phyloP scores from a whole-genome alignment of 768 basidiomycete genomes.

The Heimioporus sp. region DNA sequence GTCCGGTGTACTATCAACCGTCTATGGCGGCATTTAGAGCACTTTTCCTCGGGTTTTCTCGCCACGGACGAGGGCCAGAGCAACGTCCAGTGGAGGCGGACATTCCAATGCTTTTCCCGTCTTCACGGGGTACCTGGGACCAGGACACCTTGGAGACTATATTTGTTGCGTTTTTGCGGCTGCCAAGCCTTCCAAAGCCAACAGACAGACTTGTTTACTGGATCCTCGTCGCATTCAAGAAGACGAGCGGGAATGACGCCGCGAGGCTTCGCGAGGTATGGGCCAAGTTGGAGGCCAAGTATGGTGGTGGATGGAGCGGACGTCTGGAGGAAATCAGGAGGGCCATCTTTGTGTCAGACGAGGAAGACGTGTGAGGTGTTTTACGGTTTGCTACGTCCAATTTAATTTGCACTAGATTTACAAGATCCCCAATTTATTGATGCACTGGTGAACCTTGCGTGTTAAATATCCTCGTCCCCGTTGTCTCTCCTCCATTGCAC shows the following conservation, averaged over 20 bases:
- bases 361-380: background rate
- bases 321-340: conserved; percentile 43
- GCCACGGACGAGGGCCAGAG: conserved; percentile 43
- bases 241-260: conserved; percentile 52
- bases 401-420: conserved; percentile 11
- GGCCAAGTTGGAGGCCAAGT: conserved; percentile 54
- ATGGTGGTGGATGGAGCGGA: conserved; percentile 44
- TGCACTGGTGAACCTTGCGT: background rate
- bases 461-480: conserved; percentile 36
- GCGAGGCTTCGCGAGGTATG: conserved; percentile 54
- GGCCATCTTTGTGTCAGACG: conserved; percentile 30
- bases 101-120: conserved; percentile 4
- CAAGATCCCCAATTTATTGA: conserved; percentile 1
- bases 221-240: conserved; percentile 64
- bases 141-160: conserved; percentile 53
- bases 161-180: conserved; percentile 60
- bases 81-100: background rate
- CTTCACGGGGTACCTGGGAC: conserved; percentile 44
- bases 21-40: conserved; percentile 60
- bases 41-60: conserved; percentile 73
- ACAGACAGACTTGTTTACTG: conserved; percentile 56
- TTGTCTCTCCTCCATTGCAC: conserved; percentile 64
- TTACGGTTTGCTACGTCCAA: background rate
- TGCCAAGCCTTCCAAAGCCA: conserved; percentile 45
- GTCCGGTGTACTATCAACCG: conserved; percentile 37